These are phyloP conservation scores for Xylariaceae sp. DNA, from an alignment of 2,329 filamentous ascomycete species.

Conservation along the genomic window DNA sequence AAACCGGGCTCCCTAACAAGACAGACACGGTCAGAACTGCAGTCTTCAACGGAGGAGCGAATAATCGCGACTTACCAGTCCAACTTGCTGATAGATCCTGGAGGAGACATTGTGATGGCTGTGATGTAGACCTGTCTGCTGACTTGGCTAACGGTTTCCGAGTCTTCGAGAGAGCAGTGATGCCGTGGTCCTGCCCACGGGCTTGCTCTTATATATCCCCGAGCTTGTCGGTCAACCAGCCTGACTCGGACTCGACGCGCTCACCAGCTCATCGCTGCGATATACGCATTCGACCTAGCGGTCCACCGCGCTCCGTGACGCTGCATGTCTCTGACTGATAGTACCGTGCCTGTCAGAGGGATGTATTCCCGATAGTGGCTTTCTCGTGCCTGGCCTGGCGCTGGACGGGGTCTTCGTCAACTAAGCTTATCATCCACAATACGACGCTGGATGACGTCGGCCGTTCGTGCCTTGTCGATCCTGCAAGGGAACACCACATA, in stretches of 20 bases:
- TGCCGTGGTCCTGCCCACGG: not conserved
- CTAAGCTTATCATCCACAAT: not conserved
- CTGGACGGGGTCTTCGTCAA: too few relatives aligned
- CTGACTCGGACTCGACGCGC: too few relatives aligned
- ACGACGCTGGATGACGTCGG: not conserved
- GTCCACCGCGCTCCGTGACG: too few relatives aligned
- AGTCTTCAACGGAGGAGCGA: not conserved
- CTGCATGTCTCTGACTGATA: too few relatives aligned
- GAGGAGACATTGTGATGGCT: slow-evolving; percentile 27
- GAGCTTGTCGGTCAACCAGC: not conserved
- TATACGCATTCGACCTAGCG: too few relatives aligned
- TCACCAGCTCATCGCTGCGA: too few relatives aligned
- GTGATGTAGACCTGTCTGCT: not conserved
- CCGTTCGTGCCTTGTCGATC: too few relatives aligned
- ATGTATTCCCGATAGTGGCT: too few relatives aligned
- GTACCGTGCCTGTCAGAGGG: too few relatives aligned
- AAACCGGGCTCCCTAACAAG: slow-evolving; percentile 28
- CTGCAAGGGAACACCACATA: slow-evolving; percentile 14
- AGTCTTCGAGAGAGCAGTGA: not conserved
- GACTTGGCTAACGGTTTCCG: not conserved
- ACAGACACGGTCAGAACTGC: slow-evolving; percentile 16
- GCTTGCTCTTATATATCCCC: not conserved
- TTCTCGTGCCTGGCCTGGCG: too few relatives aligned
- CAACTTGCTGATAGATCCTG: slow-evolving; percentile 32
- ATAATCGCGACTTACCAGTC: slow-evolving; percentile 26